Evolutionary conservation across 2,329 filamentous ascomycete genomes (phyloP).

Genomic region (Monilinia fructicola): DNA sequence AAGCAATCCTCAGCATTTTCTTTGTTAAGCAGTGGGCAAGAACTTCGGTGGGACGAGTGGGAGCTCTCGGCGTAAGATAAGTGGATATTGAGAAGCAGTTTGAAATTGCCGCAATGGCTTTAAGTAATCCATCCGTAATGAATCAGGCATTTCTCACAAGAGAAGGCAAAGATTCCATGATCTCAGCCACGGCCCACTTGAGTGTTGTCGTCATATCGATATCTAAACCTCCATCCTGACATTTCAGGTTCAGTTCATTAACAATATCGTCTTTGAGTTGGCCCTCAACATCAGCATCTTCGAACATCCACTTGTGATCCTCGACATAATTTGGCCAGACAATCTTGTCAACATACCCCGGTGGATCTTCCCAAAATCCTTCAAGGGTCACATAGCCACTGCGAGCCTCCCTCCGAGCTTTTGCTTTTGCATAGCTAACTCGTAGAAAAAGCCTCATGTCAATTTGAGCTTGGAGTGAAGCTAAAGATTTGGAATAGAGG

Average conservation of each 20-base stretch:
- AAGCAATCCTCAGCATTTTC: not conserved
- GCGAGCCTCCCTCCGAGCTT: slow-evolving; percentile 63
- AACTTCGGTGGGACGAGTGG: not conserved
- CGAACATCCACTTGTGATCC: slow-evolving; percentile 79
- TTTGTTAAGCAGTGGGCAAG: not conserved
- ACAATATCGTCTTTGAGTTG: slow-evolving; percentile 50
- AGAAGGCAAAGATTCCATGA: slow-evolving; percentile 48
- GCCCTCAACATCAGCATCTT: slow-evolving; percentile 62
- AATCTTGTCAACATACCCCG: slow-evolving; percentile 88
- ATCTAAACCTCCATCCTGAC: slow-evolving; percentile 51
- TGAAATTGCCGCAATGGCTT: not conserved
- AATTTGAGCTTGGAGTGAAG: slow-evolving; percentile 56
- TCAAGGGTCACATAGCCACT: slow-evolving; percentile 78
- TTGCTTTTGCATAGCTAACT: slow-evolving; percentile 63
- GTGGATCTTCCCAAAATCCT: slow-evolving; percentile 94
- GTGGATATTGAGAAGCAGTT: not conserved
- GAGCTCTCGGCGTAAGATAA: no score
- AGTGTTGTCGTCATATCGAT: slow-evolving; percentile 62
- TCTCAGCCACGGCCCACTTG: slow-evolving; percentile 65
- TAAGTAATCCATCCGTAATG: no score
- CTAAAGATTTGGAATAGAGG: slow-evolving; percentile 64
- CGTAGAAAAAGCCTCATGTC: slow-evolving; percentile 78
- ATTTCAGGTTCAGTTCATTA: slow-evolving; percentile 47
- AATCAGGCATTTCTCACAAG: not conserved
- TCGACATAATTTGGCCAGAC: slow-evolving; percentile 94